Evolutionary conservation across 2,329 filamentous ascomycete genomes (phyloP), one percentile per base, ranked within the genome.

Genomic region (Sarocladiaceae sp.): DNA sequence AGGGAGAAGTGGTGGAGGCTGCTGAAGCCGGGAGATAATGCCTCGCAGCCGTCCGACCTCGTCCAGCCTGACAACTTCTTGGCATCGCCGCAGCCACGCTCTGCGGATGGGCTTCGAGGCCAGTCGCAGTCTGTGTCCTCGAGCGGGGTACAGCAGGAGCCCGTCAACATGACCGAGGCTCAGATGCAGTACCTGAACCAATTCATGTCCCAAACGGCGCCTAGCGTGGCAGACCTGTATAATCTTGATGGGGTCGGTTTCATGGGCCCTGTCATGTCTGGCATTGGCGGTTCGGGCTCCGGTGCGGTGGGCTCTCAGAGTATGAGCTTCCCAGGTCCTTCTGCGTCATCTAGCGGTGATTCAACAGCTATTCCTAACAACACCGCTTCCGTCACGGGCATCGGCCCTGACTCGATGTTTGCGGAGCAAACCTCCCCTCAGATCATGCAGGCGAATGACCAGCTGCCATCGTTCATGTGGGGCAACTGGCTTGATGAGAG

Each of bases 1-100:
- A 59, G 67, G 15, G 67, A 74, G 10, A 66, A 66, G 24, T 81
- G 77, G 77, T 66, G 73, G 31, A 61, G 64, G 33, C 57, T 80
- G 6, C 64, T 80, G 3, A 11, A 16, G 23, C 23, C 37, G 7
- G 37, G 29, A 12, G 13, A 27, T 21, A 15, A 21, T 18, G 9
- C n/a, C 21, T 18, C 37, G 7, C 9, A 18, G 9, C 37, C 37
- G 15, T 3, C 37, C 7, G 29, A 18, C 19, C n/a, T 29, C 29
- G 23, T 41, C 10, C 37, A 27, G 15, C n/a, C 37, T 6, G 13
- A 21, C 3, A 24, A 15, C n/a, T 10, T 19, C 11, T 41, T 41
- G 23, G 23, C 24, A 5, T 9, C 7, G 9, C 37, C n/a, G 7
- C 21, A 3, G 3, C 15, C 19, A n/a, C n/a, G n/a, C n/a, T n/a